Evolutionary conservation across 805 yeast species (phyloP).

Genomic region (Wickerhamiella lipophila): DNA sequence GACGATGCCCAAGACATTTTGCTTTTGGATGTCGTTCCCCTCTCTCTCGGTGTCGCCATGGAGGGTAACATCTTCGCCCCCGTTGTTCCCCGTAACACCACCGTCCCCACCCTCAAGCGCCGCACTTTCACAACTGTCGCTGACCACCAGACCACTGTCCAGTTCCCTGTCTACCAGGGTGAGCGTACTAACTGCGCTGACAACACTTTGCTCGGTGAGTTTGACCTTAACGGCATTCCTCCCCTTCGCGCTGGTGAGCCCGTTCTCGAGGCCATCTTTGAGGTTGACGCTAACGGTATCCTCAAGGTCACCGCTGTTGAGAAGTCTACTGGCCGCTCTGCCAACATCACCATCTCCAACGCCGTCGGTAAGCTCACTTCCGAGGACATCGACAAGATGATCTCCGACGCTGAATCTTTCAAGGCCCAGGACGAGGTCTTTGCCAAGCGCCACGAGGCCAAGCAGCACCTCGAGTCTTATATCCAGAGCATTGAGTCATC

Average conservation of each 20-base stretch:
- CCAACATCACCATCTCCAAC: constrained; percentile 94
- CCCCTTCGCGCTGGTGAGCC: constrained; percentile 99
- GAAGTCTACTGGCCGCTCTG: constrained; percentile 97
- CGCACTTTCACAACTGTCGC: constrained; percentile 94
- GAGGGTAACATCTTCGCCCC: constrained; percentile 99
- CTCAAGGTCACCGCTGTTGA: constrained; percentile 92
- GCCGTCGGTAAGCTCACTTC: constrained; percentile 97
- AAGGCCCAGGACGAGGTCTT: constrained; percentile 95
- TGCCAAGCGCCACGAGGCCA: constrained; percentile 82
- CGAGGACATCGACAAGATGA: constrained; percentile 98
- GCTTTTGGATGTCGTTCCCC: constrained; percentile 93
- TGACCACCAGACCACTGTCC: constrained; percentile 97
- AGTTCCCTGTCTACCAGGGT: constrained; percentile 96
- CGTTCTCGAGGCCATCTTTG: constrained; percentile 94
- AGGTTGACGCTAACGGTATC: constrained; percentile 95
- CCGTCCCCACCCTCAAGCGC: constrained; percentile 95
- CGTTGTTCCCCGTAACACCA: constrained; percentile 96
- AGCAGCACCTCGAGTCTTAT: constrained; percentile 92
- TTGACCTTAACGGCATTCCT: constrained; percentile 91
- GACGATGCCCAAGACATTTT: constrained; percentile 92
- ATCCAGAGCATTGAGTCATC: constrained; percentile 87
- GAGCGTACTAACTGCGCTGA: constrained; percentile 95
- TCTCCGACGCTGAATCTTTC: constrained; percentile 92
- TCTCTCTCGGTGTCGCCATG: constrained; percentile 94
- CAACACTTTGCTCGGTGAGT: constrained; percentile 93